Conservation (phyloP, 169 alveolate species). For the Eimeria acervulina region DNA sequence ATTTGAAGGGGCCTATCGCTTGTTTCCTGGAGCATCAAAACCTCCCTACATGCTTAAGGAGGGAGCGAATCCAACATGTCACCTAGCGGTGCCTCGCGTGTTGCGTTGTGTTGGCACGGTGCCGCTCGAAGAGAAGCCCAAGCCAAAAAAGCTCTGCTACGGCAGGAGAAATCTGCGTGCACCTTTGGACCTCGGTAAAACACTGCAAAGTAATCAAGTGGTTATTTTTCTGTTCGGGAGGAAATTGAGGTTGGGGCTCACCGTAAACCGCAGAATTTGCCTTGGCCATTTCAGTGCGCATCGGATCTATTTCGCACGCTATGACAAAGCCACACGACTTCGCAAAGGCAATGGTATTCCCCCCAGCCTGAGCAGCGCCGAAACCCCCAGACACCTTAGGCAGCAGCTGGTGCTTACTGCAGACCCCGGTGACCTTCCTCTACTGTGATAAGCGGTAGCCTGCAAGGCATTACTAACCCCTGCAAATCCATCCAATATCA, state of each 20-base stretch:
- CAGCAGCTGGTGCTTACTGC: background rate
- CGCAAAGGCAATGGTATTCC: slow-evolving; percentile 76
- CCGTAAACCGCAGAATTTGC: slow-evolving; percentile 76
- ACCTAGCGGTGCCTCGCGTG: background rate
- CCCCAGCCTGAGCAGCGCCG: slow-evolving; percentile 68
- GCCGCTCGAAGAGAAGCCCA: background rate
- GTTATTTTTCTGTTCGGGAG: background rate
- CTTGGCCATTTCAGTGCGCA: slow-evolving; percentile 41
- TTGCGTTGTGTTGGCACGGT: background rate
- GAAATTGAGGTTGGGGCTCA: background rate
- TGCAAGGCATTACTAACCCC: too few relatives aligned
- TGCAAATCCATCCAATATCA: slow-evolving; percentile 79
- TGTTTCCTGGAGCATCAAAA: background rate
- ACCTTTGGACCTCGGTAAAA: background rate
- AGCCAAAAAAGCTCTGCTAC: background rate
- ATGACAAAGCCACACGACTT: slow-evolving; percentile 72
- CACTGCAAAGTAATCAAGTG: background rate
- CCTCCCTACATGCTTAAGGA: background rate
- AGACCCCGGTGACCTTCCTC: too few relatives aligned
- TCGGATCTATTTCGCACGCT: slow-evolving; percentile 61
- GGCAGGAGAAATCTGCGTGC: background rate
- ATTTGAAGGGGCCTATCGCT: background rate
- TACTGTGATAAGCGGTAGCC: too few relatives aligned
- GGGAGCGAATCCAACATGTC: background rate
- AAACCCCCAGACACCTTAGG: background rate